A percentile compares a stretch with the other conserved stretches of the same genome.
phyloP scores from a whole-genome alignment of 331 rosid genomes.

The Pyrus hybrid region DNA sequence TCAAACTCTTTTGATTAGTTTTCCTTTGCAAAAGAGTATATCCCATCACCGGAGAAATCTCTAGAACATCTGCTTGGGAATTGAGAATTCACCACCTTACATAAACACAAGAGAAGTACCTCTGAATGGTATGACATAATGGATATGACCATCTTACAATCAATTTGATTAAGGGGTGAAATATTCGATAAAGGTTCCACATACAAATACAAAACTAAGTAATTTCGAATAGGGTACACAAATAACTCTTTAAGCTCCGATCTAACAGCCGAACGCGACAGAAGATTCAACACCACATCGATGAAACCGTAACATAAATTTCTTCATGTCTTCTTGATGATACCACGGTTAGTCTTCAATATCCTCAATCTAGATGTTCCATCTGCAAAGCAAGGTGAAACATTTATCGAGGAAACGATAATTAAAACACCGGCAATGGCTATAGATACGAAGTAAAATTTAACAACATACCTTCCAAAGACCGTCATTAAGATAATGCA shows the following conservation, averaged over 20 bases:
- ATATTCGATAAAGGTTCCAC: not conserved
- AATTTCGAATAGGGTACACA: not conserved
- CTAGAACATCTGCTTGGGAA: not conserved
- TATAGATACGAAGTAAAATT: not conserved
- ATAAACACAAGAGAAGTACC: not conserved
- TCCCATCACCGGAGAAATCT: not conserved
- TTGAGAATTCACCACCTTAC: not conserved
- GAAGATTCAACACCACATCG: not conserved
- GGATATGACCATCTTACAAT: not conserved
- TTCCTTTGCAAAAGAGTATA: too few relatives aligned
- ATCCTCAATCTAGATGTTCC: slow-evolving; percentile 80
- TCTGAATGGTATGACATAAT: not conserved
- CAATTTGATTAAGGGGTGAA: not conserved
- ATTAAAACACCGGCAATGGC: not conserved
- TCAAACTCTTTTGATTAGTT: too few relatives aligned
- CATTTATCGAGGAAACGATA: not conserved
- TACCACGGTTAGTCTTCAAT: not conserved
- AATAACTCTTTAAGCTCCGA: not conserved
- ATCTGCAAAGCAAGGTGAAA: slow-evolving; percentile 35
- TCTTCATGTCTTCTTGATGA: not conserved
- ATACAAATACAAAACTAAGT: not conserved
- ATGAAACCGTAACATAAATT: not conserved
- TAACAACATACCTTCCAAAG: slow-evolving; percentile 86
- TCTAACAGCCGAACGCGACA: not conserved
- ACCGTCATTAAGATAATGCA: slow-evolving; percentile 98